Base-by-base conservation (phyloP, 129 eudicot species). In the Helianthus tuberosus region DNA sequence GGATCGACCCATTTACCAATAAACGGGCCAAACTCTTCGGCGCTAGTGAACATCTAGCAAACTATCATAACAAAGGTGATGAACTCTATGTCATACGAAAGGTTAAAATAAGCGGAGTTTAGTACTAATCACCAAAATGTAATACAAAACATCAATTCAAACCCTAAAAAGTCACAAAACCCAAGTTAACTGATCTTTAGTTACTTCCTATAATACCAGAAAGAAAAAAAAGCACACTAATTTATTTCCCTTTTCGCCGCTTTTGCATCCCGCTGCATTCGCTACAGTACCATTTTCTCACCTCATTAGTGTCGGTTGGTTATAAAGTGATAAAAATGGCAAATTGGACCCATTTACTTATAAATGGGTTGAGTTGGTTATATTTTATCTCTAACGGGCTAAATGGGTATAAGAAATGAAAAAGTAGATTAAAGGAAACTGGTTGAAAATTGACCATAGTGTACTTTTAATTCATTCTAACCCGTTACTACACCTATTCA, bases 241-340 rank as follows among this genome's bases (percentile, higher is more conserved):
- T 44, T 59, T 53, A 89, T 69, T 85, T 89, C 14, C 88, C 90
- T 81, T 89, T 89, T 35, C 87, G 80, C 12, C 92, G 88, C 83
- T 84, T 91, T 70, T 80, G 89, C 65, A 69, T 74, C 64, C 87
- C 96, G 4, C 77, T 75, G 66, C 96, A 91, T 52, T 88, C 96
- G 0, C 87, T 73, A 48, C 97, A 91, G 53, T 72, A 91, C 97
- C 97, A 91, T 64, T 91, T 91, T n/a, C 97, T 51, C 48, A 17
- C 25, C 29, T 64, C 70, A 54, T 46, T 20, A 51, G 53, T 51
- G n/a, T 50, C 5, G 44, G 27, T 29, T 7, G 11, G 27, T 44
- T 59, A 11, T 13, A 27, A 43, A 35, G 46, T 16, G 35, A 17
- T 44, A 25, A 12, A 48, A 38, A 1, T 15, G 39, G 50, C 38